These are phyloP conservation scores for Aphanomyces cochlioides DNA, from an alignment of 352 stramenopile genomes.

Conservation along the genomic window DNA sequence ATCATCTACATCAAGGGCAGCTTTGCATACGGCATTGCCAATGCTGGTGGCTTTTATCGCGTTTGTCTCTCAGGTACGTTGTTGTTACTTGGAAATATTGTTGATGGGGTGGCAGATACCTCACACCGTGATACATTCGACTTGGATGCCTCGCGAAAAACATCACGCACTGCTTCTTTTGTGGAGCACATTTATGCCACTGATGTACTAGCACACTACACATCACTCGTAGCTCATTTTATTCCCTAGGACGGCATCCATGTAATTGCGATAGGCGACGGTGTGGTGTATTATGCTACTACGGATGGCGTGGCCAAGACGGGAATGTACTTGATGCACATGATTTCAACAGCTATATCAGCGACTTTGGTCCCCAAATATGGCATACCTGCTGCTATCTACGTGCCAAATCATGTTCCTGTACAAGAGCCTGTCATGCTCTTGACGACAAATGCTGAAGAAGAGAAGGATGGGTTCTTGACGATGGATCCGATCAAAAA, in stretches of 20 bases:
- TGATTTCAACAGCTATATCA: conserved; percentile 19
- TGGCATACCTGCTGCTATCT: conserved; percentile 26
- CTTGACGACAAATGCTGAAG: conserved; percentile 65
- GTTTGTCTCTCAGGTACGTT: conserved; percentile 19
- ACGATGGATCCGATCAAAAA: conserved; percentile 67
- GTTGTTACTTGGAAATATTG: not conserved
- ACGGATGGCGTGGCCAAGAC: conserved; percentile 1
- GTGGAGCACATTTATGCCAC: conserved; percentile 30
- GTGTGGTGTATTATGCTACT: conserved; percentile 19
- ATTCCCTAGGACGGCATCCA: conserved; percentile 24
- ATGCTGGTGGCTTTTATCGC: conserved; percentile 24
- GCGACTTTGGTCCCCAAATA: conserved; percentile 12
- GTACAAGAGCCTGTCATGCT: conserved; percentile 57
- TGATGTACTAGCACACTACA: conserved; percentile 14
- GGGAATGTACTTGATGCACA: conserved; percentile 18
- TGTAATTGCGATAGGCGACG: conserved; percentile 22
- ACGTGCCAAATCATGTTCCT: conserved; percentile 15
- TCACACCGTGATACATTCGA: conserved; percentile 14
- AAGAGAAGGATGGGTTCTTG: conserved; percentile 53
- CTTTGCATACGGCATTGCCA: conserved; percentile 26
- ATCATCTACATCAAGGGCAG: conserved; percentile 29
- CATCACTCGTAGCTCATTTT: not conserved
- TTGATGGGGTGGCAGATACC: not conserved
- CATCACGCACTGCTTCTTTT: conserved; percentile 10
- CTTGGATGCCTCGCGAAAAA: not conserved